Base-by-base conservation (phyloP, 2,329 filamentous ascomycete species). In the Xylogone sp. region DNA sequence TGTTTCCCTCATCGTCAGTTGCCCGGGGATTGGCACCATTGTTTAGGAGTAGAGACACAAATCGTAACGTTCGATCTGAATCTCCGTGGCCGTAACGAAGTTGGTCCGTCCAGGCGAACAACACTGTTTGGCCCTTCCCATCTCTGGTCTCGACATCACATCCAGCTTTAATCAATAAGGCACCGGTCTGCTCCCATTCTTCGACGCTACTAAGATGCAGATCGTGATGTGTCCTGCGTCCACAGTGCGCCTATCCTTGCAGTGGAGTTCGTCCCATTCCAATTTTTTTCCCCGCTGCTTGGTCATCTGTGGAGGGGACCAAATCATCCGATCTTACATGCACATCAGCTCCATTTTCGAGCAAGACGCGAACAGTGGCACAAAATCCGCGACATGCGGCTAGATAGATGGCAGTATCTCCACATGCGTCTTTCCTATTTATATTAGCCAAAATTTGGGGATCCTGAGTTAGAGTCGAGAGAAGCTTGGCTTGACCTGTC, bases 21-120 rank as follows among this genome's bases (percentile, higher is more conserved):
- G 29, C 18, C 22, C 52, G 51, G 1, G 53, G 50, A 31, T 57
- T 29, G n/a, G 55, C 53, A n/a, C 55, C 54, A 43, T 49, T 16
- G 7, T 54, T 31, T 2, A 55, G 48, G 19, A 54, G 53, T 3
- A 57, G n/a, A 21, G 29, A 43, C 44, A 27, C 24, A 10, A 27
- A 27, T 27, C 24, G 24, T 27, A 27, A 27, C 22, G 29, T 27
- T 27, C 22, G 43, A 24, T n/a, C 12, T 24, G 16, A 27, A 24
- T n/a, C 29, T 45, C 21, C 22, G 43, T 45, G 29, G 19, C 43
- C 22, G 43, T 45, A 45, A 27, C 29, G 29, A 27, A 27, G 24
- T 27, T 27, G 13, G 45, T 50, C 20, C 19, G 22, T 34, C 52
- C 42, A 13, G 24, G 24, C 24, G 24, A 27, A 27, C 24, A 27